Evolutionary conservation across 306 rosid species (phyloP).

Genomic region (Ammopiptanthus mongolicus): DNA sequence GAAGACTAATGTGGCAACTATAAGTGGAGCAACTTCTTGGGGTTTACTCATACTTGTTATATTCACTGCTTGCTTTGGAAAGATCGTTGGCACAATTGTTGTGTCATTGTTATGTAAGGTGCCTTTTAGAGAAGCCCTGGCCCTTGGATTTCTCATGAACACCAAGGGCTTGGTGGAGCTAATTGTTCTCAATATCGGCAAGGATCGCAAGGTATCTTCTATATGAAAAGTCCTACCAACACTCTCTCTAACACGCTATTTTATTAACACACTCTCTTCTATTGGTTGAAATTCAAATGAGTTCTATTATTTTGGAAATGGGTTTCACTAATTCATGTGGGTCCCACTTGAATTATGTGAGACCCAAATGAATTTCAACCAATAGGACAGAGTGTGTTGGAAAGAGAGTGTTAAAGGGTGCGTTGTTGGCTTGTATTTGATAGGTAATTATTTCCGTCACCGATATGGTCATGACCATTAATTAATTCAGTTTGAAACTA

Average conservation of each 20-base stretch:
- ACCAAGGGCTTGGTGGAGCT: constrained; percentile 80
- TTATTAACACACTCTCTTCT: too few relatives aligned
- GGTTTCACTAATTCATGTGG: too few relatives aligned
- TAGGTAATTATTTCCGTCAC: background rate
- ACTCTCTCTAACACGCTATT: too few relatives aligned
- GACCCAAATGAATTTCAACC: too few relatives aligned
- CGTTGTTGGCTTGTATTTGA: too few relatives aligned
- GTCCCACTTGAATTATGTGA: too few relatives aligned
- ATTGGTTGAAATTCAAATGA: too few relatives aligned
- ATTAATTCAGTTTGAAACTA: background rate
- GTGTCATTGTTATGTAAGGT: constrained; percentile 39
- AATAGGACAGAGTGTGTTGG: too few relatives aligned
- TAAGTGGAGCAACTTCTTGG: constrained; percentile 62
- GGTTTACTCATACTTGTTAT: constrained; percentile 44
- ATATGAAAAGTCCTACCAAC: background rate
- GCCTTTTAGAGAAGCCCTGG: constrained; percentile 54
- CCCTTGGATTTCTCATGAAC: constrained; percentile 74
- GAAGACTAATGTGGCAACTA: constrained; percentile 65
- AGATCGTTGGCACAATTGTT: constrained; percentile 48
- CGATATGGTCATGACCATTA: background rate
- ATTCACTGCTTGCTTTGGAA: constrained; percentile 64
- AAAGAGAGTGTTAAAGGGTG: too few relatives aligned
- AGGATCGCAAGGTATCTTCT: constrained; percentile 60
- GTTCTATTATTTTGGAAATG: too few relatives aligned
- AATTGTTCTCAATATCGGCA: constrained; percentile 76